Percentiles rank a stretch among this genome's conserved stretches.
These are phyloP conservation scores for Apiospora marii DNA, from an alignment of 2,329 filamentous ascomycete species.

Conservation along the genomic window DNA sequence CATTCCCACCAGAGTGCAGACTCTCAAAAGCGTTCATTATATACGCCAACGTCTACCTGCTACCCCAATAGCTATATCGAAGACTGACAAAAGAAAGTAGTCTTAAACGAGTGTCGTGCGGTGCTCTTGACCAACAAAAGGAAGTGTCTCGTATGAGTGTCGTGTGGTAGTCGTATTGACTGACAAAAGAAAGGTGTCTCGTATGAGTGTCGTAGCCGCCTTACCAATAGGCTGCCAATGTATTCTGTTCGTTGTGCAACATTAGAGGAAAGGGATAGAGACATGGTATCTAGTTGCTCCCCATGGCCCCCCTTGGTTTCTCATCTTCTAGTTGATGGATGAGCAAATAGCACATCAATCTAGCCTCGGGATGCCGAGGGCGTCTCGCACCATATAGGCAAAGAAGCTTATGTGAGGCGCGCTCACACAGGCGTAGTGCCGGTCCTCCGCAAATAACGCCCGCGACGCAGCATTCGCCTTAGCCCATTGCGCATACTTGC, in stretches of 20 bases:
- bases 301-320: too few species aligned
- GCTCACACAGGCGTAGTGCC: slow-evolving; percentile 14
- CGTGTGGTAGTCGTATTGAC: not conserved
- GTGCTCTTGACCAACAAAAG: not conserved
- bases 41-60: not conserved
- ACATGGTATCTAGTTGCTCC: too few species aligned
- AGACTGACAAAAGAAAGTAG: not conserved
- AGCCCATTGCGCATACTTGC: slow-evolving; percentile 17
- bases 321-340: not conserved
- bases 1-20: not conserved
- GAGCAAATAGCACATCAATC: not conserved
- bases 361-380: not conserved
- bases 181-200: not conserved
- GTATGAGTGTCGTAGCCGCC: not conserved
- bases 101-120: not conserved
- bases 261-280: not conserved
- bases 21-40: not conserved
- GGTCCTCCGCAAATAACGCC: slow-evolving; percentile 9
- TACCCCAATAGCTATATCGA: not conserved
- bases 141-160: not conserved
- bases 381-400: not conserved
- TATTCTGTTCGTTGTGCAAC: not conserved
- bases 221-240: not conserved
- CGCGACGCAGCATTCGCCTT: slow-evolving; percentile 6
- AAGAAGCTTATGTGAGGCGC: not conserved